phyloP scores from a whole-genome alignment of 257 asterid species.

The Nicotiana obtusifolia region DNA sequence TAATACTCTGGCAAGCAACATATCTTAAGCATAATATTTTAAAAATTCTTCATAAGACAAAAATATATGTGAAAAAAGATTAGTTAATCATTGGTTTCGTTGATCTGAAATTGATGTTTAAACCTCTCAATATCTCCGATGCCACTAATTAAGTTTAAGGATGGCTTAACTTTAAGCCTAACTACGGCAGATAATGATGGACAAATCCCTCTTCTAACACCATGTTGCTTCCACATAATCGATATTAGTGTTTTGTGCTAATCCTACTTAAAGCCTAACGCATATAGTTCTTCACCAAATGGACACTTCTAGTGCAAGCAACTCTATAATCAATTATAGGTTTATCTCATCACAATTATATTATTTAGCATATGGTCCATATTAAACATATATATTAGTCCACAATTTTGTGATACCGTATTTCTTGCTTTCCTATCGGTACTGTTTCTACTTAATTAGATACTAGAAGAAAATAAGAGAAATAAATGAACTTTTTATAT shows the following conservation, averaged over 20 bases:
- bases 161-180: not conserved
- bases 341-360: not conserved
- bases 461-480: no score
- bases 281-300: not conserved
- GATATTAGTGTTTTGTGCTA: not conserved
- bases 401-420: not conserved
- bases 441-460: no score
- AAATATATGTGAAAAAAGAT: no score
- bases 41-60: not conserved
- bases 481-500: no score
- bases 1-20: not conserved
- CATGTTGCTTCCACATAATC: not conserved
- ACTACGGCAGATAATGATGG: not conserved
- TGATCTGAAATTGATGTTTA: not conserved
- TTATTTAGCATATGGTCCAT: slow-evolving; percentile 1
- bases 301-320: not conserved
- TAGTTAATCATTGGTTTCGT: not conserved
- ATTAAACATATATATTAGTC: not conserved
- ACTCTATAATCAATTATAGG: not conserved
- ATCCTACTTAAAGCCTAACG: slow-evolving; percentile 5
- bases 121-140: not conserved
- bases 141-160: not conserved
- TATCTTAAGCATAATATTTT: not conserved
- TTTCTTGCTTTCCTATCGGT: not conserved
- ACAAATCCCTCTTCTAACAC: not conserved